phyloP scores from a whole-genome alignment of 495 filamentous ascomycete species.

The Patellaria atrata region DNA sequence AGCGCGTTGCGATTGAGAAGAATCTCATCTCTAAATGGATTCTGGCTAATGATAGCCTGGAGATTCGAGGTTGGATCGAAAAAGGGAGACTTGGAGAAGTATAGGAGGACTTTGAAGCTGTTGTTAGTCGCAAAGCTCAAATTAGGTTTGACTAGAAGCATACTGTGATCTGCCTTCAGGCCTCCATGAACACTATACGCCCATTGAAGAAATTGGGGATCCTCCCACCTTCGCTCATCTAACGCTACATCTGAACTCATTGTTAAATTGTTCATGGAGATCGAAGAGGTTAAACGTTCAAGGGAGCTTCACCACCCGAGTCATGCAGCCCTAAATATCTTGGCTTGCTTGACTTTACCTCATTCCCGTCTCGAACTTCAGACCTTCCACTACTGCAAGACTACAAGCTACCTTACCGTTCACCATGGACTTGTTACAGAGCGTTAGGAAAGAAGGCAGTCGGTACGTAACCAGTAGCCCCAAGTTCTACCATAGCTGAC shows the following conservation, averaged over 20 bases:
- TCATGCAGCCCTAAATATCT: too few species aligned
- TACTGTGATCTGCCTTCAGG: too few species aligned
- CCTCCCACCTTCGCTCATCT: too few species aligned
- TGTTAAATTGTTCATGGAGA: too few species aligned
- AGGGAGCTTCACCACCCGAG: too few species aligned
- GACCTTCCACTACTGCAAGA: slow-evolving; percentile 1
- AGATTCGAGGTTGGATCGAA: slow-evolving; percentile 87
- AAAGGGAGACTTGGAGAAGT: slow-evolving; percentile 82
- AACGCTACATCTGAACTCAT: too few species aligned
- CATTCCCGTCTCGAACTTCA: slow-evolving; percentile 2
- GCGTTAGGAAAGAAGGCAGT: slow-evolving; percentile 84
- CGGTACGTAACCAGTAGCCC: slow-evolving; percentile 33
- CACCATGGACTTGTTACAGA: slow-evolving; percentile 83
- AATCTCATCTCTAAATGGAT: slow-evolving; percentile 34
- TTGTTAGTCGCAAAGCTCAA: too few species aligned
- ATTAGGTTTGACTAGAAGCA: too few species aligned
- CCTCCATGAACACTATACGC: too few species aligned
- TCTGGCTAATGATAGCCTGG: slow-evolving; percentile 55
- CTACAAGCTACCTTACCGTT: slow-evolving; percentile 1
- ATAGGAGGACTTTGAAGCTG: slow-evolving; percentile 51
- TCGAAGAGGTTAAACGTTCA: too few species aligned
- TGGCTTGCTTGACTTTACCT: too few species aligned
- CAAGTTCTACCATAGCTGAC: slow-evolving; percentile 8
- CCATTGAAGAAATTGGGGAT: too few species aligned
- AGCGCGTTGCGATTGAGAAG: slow-evolving; percentile 62